These are phyloP conservation scores for Baorangia bicolor DNA, from an alignment of 768 basidiomycete species.

Conservation along the genomic window DNA sequence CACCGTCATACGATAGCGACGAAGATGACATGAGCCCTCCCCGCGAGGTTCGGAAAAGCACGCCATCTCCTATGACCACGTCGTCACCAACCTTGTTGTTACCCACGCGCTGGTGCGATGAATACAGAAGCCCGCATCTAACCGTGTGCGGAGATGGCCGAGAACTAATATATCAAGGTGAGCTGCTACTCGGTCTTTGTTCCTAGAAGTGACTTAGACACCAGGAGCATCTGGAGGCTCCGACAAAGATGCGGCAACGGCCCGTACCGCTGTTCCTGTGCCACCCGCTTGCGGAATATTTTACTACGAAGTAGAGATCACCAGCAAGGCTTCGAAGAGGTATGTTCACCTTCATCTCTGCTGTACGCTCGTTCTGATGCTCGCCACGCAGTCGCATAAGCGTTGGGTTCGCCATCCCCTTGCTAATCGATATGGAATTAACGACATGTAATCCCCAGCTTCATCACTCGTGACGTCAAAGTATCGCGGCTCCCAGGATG, in stretches of 20 bases:
- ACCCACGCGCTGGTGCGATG: conserved; percentile 79
- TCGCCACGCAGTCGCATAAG: conserved; percentile 62
- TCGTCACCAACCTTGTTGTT: conserved; percentile 49
- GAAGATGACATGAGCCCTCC: conserved; percentile 63
- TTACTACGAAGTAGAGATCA: conserved; percentile 89
- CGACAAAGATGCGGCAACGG: conserved; percentile 83
- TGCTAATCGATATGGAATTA: neutral
- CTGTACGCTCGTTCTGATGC: conserved; percentile 15
- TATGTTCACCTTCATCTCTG: conserved; percentile 33
- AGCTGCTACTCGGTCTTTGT: conserved; percentile 11
- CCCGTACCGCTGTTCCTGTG: conserved; percentile 73
- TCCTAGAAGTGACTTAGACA: conserved; percentile 4
- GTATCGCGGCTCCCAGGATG: conserved; percentile 80
- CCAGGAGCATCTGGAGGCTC: conserved; percentile 53
- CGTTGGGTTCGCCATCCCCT: conserved; percentile 56
- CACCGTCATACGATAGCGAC: conserved; percentile 58
- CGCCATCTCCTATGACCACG: conserved; percentile 17
- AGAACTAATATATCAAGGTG: conserved; percentile 72
- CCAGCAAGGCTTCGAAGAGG: conserved; percentile 81
- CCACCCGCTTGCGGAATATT: conserved; percentile 89
- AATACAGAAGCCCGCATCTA: conserved; percentile 56
- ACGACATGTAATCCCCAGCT: conserved; percentile 41
- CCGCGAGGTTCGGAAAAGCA: conserved; percentile 35
- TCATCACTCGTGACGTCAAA: conserved; percentile 63
- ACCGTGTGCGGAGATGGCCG: conserved; percentile 69